phyloP scores from a whole-genome alignment of 148 eudicot genomes.

The Rhododendron griersonianum region DNA sequence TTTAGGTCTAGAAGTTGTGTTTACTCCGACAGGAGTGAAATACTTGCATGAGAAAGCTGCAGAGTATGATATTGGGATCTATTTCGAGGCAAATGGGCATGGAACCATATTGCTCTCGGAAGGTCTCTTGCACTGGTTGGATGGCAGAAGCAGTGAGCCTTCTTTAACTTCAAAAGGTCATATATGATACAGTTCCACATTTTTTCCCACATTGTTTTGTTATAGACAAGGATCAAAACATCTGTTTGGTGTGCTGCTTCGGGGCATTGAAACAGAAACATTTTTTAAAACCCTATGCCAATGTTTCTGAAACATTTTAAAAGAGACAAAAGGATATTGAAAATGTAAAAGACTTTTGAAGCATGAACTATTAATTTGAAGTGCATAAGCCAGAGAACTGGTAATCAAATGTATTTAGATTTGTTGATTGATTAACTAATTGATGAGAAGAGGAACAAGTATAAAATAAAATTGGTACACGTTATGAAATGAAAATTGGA shows the following conservation, averaged over 20 bases:
- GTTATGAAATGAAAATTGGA: neutral
- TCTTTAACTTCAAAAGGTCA: constrained; percentile 55
- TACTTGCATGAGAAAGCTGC: constrained; percentile 86
- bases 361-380: neutral
- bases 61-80: constrained; percentile 76
- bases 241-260: neutral
- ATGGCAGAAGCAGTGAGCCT: constrained; percentile 43
- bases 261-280: neutral
- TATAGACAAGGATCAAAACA: neutral
- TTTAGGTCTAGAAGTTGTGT: constrained; percentile 63
- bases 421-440: neutral
- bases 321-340: neutral
- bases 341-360: neutral
- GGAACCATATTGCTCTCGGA: constrained; percentile 91
- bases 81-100: constrained; percentile 96
- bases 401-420: neutral
- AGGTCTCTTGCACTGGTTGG: constrained; percentile 52
- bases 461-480: neutral
- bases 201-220: neutral
- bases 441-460: neutral
- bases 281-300: neutral
- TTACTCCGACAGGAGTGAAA: constrained; percentile 94
- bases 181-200: neutral
- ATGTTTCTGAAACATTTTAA: neutral
- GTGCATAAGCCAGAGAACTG: neutral